phyloP scores from a whole-genome alignment of 805 yeast species.

The Pachysolen tannophilus region DNA sequence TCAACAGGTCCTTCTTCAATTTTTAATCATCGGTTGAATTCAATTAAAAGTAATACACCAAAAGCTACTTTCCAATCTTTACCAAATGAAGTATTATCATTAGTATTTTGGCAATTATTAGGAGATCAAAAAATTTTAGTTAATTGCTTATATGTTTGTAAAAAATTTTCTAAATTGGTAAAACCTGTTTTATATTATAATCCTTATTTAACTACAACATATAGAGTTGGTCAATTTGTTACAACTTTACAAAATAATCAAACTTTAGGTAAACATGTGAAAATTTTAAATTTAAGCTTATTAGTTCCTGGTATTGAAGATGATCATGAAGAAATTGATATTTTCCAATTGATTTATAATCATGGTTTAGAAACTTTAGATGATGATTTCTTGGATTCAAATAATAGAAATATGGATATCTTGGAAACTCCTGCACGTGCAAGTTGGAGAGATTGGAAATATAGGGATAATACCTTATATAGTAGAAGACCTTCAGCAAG shows the following conservation, averaged over 20 bases:
- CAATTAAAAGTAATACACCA: conserved; percentile 7
- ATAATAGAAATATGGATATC: conserved; percentile 21
- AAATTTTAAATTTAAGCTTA: conserved; percentile 49
- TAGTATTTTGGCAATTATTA: conserved; percentile 25
- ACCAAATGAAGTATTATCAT: conserved; percentile 35
- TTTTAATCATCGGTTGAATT: background rate
- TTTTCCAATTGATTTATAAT: conserved; percentile 4
- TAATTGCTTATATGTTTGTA: conserved; percentile 41
- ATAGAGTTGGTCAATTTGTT: conserved; percentile 74
- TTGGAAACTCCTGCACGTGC: conserved; percentile 31
- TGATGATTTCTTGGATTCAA: too few relatives aligned
- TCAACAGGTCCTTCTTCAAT: background rate
- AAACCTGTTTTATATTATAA: conserved; percentile 45
- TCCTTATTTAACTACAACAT: conserved; percentile 59
- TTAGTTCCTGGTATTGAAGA: conserved; percentile 31
- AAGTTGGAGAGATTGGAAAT: conserved; percentile 92
- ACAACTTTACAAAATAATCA: conserved; percentile 52
- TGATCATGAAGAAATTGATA: conserved; percentile 11
- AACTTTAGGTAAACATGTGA: conserved; percentile 48
- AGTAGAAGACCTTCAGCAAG: conserved; percentile 16
- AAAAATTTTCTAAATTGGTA: conserved; percentile 40
- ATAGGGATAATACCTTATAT: conserved; percentile 62
- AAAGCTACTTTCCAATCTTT: conserved; percentile 20
- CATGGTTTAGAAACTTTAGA: conserved; percentile 6
- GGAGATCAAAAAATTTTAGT: conserved; percentile 33